A percentile compares a stretch with the other conserved stretches of the same genome.
Evolutionary conservation across 306 rosid genomes (phyloP).

Genomic region (Medicago lupulina): DNA sequence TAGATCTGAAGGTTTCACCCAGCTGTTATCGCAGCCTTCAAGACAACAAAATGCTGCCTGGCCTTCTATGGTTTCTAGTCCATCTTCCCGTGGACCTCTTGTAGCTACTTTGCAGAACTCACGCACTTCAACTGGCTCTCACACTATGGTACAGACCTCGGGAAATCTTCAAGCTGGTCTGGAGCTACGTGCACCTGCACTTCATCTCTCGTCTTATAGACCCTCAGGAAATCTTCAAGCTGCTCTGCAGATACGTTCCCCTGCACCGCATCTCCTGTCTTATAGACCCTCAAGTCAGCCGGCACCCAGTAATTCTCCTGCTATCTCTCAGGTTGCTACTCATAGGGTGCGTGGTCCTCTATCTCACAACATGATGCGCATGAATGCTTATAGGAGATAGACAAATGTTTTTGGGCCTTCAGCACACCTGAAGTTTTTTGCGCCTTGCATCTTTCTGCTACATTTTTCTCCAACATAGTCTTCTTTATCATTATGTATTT

Average conservation of each 20-base stretch:
- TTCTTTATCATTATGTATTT: no score
- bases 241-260: background rate
- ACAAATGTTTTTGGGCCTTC: no score
- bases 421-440: no score
- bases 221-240: constrained; percentile 39
- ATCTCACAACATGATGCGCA: no score
- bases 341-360: no score
- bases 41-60: constrained; percentile 48
- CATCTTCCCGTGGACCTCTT: constrained; percentile 43
- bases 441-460: no score
- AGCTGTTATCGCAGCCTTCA: constrained; percentile 45
- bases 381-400: no score
- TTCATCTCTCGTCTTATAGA: constrained; percentile 68
- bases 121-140: constrained; percentile 36
- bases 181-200: constrained; percentile 43
- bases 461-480: no score
- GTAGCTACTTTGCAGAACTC: constrained; percentile 41
- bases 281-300: no score
- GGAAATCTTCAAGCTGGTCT: constrained; percentile 51
- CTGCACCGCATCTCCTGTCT: background rate
- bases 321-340: no score
- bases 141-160: constrained; percentile 36
- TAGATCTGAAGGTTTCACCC: constrained; percentile 37
- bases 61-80: constrained; percentile 38
- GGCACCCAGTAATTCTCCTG: no score